These are phyloP conservation scores for Rhizopogon vulgaris DNA, from an alignment of 768 basidiomycete species.

Conservation along the genomic window DNA sequence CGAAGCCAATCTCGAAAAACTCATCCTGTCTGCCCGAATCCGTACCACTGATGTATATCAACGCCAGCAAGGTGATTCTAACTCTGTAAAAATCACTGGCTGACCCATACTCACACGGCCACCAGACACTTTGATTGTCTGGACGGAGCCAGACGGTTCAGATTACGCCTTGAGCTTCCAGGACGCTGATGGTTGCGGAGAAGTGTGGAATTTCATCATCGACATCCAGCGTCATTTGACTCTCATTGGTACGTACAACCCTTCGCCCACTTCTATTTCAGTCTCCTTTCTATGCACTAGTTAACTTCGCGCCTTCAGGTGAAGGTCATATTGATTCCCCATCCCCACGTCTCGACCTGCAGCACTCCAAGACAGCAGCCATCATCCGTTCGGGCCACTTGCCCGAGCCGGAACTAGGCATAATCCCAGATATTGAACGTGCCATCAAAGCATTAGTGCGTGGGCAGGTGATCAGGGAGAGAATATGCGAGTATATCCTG, in stretches of 20 bases:
- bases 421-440: slow-evolving; percentile 72
- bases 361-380: slow-evolving; percentile 47
- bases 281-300: slow-evolving; percentile 10
- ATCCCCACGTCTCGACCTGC: slow-evolving; percentile 54
- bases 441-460: slow-evolving; percentile 72
- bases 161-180: slow-evolving; percentile 98
- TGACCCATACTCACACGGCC: slow-evolving; percentile 10
- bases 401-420: slow-evolving; percentile 70
- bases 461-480: slow-evolving; percentile 69
- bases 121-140: slow-evolving; percentile 94
- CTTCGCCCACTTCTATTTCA: slow-evolving; percentile 9
- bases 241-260: slow-evolving; percentile 43
- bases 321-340: slow-evolving; percentile 48
- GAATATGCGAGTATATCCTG: slow-evolving; percentile 86
- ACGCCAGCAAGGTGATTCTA: slow-evolving; percentile 69
- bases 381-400: slow-evolving; percentile 71
- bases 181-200: slow-evolving; percentile 89
- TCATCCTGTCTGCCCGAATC: slow-evolving; percentile 77
- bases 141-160: slow-evolving; percentile 93
- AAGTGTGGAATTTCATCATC: slow-evolving; percentile 96
- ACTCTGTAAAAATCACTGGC: neutral
- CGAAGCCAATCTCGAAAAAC: slow-evolving; percentile 62
- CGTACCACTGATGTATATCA: slow-evolving; percentile 82
- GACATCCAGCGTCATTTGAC: slow-evolving; percentile 88
- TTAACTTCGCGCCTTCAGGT: slow-evolving; percentile 25